Percentiles rank a stretch among this genome's conserved stretches.
phyloP scores from a whole-genome alignment of 768 basidiomycete species.

The Suillus brevipes region DNA sequence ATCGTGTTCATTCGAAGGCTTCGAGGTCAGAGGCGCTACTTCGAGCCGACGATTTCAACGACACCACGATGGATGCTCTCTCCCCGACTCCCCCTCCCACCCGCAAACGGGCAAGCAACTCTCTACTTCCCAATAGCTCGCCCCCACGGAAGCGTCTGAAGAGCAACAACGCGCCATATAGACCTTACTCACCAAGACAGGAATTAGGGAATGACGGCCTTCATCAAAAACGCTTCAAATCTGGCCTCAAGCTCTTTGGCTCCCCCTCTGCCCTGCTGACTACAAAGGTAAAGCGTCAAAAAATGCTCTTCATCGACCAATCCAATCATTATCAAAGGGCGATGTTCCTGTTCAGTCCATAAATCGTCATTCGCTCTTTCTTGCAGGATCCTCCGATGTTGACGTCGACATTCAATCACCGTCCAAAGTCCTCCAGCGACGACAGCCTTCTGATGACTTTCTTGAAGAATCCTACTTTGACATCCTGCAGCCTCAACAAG shows the following conservation, averaged over 20 bases:
- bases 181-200: neutral
- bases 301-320: neutral
- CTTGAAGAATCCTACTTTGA: conserved; percentile 36
- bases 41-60: conserved; percentile 22
- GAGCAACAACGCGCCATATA: neutral
- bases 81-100: neutral
- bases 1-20: conserved; percentile 34
- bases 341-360: neutral
- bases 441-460: conserved; percentile 26
- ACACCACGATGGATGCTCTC: neutral
- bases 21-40: conserved; percentile 46
- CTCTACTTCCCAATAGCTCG: neutral
- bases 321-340: neutral
- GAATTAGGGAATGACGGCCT: conserved; percentile 10
- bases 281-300: conserved; percentile 7
- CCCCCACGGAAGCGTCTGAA: conserved; percentile 6
- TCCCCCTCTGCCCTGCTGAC: neutral
- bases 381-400: conserved; percentile 13
- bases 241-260: neutral
- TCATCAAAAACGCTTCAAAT: conserved; percentile 22
- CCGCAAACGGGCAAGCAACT: neutral
- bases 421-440: neutral
- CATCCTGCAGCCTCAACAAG: conserved; percentile 18
- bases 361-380: conserved; percentile 18
- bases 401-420: conserved; percentile 12